These are phyloP conservation scores for Entomortierella parvispora DNA, from an alignment of 192 early-diverging fungal species.

Conservation along the genomic window DNA sequence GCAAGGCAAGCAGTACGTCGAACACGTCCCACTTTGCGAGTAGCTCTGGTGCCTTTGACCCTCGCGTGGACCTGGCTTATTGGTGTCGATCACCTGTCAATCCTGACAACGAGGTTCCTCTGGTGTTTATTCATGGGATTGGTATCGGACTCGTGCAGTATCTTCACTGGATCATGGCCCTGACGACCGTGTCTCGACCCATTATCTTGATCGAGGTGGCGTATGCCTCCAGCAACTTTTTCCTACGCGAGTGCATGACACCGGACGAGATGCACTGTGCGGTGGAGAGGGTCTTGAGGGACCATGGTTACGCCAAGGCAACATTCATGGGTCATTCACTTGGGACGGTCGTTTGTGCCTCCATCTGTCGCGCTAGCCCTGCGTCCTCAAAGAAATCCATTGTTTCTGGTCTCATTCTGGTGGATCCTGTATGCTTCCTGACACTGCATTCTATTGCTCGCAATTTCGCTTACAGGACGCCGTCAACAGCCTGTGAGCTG, in stretches of 20 bases:
- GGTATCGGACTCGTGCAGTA: slow-evolving; percentile 69
- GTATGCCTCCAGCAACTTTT: slow-evolving; percentile 73
- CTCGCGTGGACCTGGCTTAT: slow-evolving; percentile 33
- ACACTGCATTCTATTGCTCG: slow-evolving; percentile 71
- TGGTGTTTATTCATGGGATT: slow-evolving; percentile 79
- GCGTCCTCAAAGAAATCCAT: slow-evolving; percentile 51
- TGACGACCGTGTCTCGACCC: slow-evolving; percentile 57
- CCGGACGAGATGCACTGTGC: slow-evolving; percentile 64
- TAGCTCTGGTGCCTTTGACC: neutral
- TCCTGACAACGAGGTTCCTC: slow-evolving; percentile 55
- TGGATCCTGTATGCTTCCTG: slow-evolving; percentile 76
- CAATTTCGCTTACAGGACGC: slow-evolving; percentile 65
- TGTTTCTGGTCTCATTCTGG: slow-evolving; percentile 63
- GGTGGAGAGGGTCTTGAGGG: slow-evolving; percentile 63
- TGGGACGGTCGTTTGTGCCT: slow-evolving; percentile 67
- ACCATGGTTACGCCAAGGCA: slow-evolving; percentile 62
- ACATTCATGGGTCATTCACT: slow-evolving; percentile 74
- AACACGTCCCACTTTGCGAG: slow-evolving; percentile 3
- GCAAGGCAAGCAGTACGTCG: slow-evolving; percentile 3
- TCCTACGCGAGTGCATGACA: slow-evolving; percentile 59
- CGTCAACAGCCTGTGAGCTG: slow-evolving; percentile 39
- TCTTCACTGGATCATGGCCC: slow-evolving; percentile 57
- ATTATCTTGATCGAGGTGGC: slow-evolving; percentile 67
- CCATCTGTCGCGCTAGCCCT: slow-evolving; percentile 63
- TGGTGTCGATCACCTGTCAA: slow-evolving; percentile 29